These are phyloP conservation scores for Colletotrichum tanaceti DNA, from an alignment of 2,329 filamentous ascomycete genomes.

Conservation along the genomic window DNA sequence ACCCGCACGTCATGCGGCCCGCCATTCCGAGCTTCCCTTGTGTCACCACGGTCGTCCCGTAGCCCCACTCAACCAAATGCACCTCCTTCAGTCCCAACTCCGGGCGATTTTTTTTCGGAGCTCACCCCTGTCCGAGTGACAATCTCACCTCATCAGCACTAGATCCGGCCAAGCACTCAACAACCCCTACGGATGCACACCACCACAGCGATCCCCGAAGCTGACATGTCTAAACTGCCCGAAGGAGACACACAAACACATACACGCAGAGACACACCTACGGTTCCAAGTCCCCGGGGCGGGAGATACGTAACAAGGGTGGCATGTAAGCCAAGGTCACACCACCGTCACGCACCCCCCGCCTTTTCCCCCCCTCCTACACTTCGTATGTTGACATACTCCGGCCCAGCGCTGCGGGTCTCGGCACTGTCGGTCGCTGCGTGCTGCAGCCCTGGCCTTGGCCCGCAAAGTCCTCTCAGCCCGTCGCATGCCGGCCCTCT, in stretches of 20 bases:
- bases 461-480: neutral
- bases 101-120: neutral
- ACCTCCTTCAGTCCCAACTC: neutral
- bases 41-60: neutral
- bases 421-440: conserved; percentile 7
- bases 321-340: neutral
- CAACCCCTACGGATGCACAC: neutral
- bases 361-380: neutral
- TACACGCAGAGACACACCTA: neutral
- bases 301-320: neutral
- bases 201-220: neutral
- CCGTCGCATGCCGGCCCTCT: neutral
- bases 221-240: neutral
- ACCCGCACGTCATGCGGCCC: neutral
- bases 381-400: neutral
- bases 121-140: neutral
- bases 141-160: neutral
- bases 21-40: neutral
- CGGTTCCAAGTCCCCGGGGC: neutral
- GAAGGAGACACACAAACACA: too few species aligned
- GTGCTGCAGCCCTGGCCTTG: neutral
- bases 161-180: too few species aligned
- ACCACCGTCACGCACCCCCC: neutral
- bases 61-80: neutral
- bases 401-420: conserved; percentile 6